Conservation (phyloP, 2,329 filamentous ascomycete genomes). For the Calonectria pauciramosa region DNA sequence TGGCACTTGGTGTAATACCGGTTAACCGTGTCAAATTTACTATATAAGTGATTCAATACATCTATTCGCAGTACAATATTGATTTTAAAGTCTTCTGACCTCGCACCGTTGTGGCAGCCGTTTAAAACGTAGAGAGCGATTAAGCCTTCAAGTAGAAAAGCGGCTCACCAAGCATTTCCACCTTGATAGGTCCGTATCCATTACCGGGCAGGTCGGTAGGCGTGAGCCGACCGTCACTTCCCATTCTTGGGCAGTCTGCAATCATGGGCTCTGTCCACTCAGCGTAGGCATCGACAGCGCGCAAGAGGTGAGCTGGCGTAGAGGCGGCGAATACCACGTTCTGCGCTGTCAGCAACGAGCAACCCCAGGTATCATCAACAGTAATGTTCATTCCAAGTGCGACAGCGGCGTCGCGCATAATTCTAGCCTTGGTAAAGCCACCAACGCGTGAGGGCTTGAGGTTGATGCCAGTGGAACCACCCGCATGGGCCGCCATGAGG, state of each 20-base stretch:
- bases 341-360: background rate
- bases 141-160: background rate
- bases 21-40: no score
- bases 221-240: background rate
- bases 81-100: no score
- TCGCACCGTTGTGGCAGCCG: no score
- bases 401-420: background rate
- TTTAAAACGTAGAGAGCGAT: no score
- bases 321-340: background rate
- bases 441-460: background rate
- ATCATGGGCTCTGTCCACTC: background rate
- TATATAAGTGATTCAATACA: no score
- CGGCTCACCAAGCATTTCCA: background rate
- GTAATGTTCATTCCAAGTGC: background rate
- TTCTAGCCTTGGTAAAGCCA: background rate
- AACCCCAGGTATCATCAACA: background rate
- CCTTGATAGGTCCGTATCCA: background rate
- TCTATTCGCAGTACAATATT: no score
- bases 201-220: background rate
- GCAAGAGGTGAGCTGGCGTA: background rate
- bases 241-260: background rate
- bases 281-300: background rate
- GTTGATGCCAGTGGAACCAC: background rate
- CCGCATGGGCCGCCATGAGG: background rate
- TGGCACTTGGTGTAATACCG: no score